phyloP scores from a whole-genome alignment of 2,329 filamentous ascomycete species.

The Dryadomyces quercivorus region DNA sequence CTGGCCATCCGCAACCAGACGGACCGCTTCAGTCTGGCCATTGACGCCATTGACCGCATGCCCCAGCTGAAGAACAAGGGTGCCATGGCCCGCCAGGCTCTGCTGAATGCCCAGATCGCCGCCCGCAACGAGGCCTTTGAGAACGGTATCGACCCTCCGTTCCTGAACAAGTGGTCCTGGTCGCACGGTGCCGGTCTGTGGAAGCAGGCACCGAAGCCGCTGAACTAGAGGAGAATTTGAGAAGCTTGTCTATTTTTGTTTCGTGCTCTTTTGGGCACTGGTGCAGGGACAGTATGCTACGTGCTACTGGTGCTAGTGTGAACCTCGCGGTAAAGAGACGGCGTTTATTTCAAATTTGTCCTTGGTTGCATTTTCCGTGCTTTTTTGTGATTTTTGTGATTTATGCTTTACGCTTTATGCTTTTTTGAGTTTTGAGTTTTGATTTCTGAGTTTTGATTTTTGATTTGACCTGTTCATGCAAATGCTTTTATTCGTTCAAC shows the following conservation, averaged over 20 bases:
- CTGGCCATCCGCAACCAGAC: constrained; percentile 67
- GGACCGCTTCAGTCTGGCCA: constrained; percentile 65
- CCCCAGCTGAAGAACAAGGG: constrained; percentile 50
- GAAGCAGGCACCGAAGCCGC: constrained; percentile 7
- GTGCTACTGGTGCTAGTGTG: too few relatives aligned
- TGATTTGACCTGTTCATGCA: too few relatives aligned
- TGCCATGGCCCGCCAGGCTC: constrained; percentile 45
- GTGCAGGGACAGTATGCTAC: too few relatives aligned
- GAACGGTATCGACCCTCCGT: constrained; percentile 55
- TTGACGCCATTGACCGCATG: constrained; percentile 63
- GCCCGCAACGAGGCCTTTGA: constrained; percentile 56
- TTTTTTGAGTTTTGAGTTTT: too few relatives aligned
- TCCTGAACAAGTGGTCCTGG: constrained; percentile 57
- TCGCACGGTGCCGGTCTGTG: constrained; percentile 24
- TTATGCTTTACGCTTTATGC: too few relatives aligned
- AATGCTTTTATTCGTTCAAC: too few relatives aligned
- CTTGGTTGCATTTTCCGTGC: too few relatives aligned
- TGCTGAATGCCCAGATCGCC: constrained; percentile 52
- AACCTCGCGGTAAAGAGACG: too few relatives aligned
- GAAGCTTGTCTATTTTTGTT: background rate
- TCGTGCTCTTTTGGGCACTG: background rate
- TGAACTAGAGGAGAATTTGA: background rate
- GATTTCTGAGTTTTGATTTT: too few relatives aligned
- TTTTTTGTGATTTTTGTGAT: too few relatives aligned
- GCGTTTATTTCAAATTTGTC: too few relatives aligned